Evolutionary conservation across 176 grass and related monocot genomes (phyloP).

Genomic region (Alloteropsis semialata): DNA sequence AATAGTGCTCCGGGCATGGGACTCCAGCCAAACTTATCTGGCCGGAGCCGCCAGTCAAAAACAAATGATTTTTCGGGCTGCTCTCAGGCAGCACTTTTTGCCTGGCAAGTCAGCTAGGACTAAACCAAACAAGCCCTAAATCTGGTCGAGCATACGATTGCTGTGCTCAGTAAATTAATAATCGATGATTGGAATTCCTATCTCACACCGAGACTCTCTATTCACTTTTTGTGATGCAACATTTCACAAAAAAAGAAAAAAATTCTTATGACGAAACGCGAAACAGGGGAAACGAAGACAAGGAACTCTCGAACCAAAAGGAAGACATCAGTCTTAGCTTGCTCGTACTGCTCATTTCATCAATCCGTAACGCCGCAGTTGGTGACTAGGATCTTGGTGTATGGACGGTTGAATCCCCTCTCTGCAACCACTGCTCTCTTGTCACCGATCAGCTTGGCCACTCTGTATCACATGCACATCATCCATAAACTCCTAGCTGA

Average conservation of each 20-base stretch:
- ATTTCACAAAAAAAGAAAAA: too few species aligned
- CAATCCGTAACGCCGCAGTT: conserved; percentile 56
- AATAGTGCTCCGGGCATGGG: too few species aligned
- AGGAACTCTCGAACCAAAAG: not conserved
- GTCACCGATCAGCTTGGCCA: conserved; percentile 94
- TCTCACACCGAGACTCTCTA: not conserved
- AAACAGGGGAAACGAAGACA: not conserved
- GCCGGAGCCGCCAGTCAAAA: too few species aligned
- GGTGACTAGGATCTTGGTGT: conserved; percentile 73
- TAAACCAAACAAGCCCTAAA: too few species aligned
- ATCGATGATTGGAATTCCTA: too few species aligned
- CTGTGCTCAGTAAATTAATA: too few species aligned
- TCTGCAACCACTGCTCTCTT: conserved; percentile 93
- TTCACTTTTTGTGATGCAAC: not conserved
- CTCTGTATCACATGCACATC: conserved; percentile 37
- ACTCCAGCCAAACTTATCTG: too few species aligned
- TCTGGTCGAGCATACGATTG: too few species aligned
- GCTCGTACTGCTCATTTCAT: not conserved
- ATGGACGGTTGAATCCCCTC: conserved; percentile 83
- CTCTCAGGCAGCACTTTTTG: too few species aligned
- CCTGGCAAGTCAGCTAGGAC: too few species aligned
- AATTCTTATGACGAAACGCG: too few species aligned
- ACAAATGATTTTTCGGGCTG: too few species aligned
- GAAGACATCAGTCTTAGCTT: not conserved
- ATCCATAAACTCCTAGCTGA: not conserved